Evolutionary conservation across 345 rosid genomes (phyloP), one percentile per base, ranked within the genome.

Genomic region (Murraya koenigii): DNA sequence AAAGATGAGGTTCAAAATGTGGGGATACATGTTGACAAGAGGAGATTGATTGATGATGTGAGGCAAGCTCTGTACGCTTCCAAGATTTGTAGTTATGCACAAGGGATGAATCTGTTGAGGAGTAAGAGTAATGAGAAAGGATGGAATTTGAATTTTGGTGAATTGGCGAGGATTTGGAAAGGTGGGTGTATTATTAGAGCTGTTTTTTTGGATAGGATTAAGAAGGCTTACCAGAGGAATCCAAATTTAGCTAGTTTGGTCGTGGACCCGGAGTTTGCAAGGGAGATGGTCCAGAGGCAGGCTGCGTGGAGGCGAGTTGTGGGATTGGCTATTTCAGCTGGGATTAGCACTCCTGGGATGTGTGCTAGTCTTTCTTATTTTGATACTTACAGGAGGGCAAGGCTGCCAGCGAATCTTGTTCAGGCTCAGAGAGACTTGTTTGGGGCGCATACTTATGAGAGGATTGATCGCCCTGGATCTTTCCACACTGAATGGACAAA

Each of bases 341-440:
- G 99, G 78, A 96, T 96, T 56, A 96, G 98, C 84, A 92, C 97
- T 0, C 99, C 99, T 0, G 99, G 99, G 47, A 96, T 96, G 98
- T 94, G 98, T 49, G 94, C 98, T 1, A 94, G 98, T 84, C 94
- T 96, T 55, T 89, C 97, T 13, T 96, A 96, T 80, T 96, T 96
- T 5, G 99, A 96, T 63, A 92, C 99, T 8, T 96, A 94, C 54
- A 90, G 97, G 86, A 94, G 99, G 1, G 92, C 97, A 1, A 87
- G 97, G 78, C 91, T 94, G 23, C 97, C 98, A 0, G 98, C 97
- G 0, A 96, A 96, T 65, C 93, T 96, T 47, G 98, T 94, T 9
- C 98, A 96, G 87, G 98, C 99, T 15, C 99, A 94, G 88, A 90
- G 99, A 85, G 99, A 96, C 85, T 87, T 96, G 76, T 96, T 96